Base-by-base conservation (phyloP, 164 flowering plant genomes). In the Chimonanthus praecox region DNA sequence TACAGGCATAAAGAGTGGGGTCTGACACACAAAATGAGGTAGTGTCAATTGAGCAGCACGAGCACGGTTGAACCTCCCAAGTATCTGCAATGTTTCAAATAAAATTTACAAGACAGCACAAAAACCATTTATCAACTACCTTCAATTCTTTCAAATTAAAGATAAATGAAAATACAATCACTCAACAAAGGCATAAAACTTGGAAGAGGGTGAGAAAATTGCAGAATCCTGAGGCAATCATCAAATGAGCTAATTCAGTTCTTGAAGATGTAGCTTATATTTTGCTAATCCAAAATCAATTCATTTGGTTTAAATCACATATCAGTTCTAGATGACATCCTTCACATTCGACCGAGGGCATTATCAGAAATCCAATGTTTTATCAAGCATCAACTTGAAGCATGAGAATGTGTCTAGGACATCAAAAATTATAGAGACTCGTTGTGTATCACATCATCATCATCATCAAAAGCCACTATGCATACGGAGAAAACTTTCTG, bases 1-100 rank as follows among this genome's bases (percentile, higher is more conserved):
- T 33, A 95, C 98, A 47, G 99, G 99, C 99, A 95, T 95, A 80
- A 95, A 95, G 13, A 95, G 79, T 72, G 99, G 98, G 7, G 98
- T 95, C 76, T 92, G 92, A 75, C 88, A 89, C 47, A 75, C 81
- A 77, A 78, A 89, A 76, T 95, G 98, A 64, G 97, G 98, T 7
- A 95, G 90, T 11, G 87, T 90, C 64, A 95, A 82, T 68, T 75
- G 84, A 62, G 98, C 92, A 9, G 98, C 98, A 64, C 98, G 94
- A 72, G 98, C 99, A 72, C 97, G 92, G 80, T 95, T 93, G 75
- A 88, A 95, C 83, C 89, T 87, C 75, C 94, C 98, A 16, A 95
- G 74, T 70, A 95, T 78, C 99, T 93, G 51, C 71, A 46, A 6
- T 47, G 45, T 21, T 63, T 4, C 21, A 18, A 8, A 18, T 51